These are phyloP conservation scores for bread wheat (Triticum aestivum) DNA, from an alignment of 176 grass and related monocot genomes.

Conservation along the genomic window IWGSC_CS_RefSeq_v2.1 NC_057810.1:607453439-607453938, in stretches of 20 bases:
- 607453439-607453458: no score
- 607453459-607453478: no score
- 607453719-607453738: not conserved
- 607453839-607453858: not conserved
- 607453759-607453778: not conserved
- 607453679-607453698: not conserved
- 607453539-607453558: no score
- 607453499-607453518: no score
- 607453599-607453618: no score
- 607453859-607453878: conserved; percentile 26
- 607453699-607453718: not conserved
- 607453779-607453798: not conserved
- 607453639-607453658: conserved; percentile 8
- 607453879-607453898: conserved; percentile 3
- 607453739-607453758: not conserved
- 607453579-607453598: no score
- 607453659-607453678: not conserved
- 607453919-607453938: conserved; percentile 68
- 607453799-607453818: not conserved
- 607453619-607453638: no score
- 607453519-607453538: no score
- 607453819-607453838: not conserved
- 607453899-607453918: conserved; percentile 71
- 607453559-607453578: no score
- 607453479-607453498: no score